Base-by-base conservation (phyloP, 768 basidiomycete species). In the Hydnomerulius pinastri region DNA sequence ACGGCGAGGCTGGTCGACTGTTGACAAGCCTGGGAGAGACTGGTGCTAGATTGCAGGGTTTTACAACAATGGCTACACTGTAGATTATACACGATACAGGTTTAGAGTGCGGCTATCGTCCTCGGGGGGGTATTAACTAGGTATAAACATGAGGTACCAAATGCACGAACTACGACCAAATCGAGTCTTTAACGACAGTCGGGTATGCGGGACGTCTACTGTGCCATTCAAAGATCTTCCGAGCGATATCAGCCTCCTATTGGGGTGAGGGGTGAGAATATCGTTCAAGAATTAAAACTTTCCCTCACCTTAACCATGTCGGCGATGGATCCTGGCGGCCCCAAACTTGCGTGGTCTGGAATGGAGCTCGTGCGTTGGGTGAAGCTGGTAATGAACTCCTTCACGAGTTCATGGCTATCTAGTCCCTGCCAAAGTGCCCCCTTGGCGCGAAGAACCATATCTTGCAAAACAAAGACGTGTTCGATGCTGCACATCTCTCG, bases 401-500 rank as follows among this genome's bases (percentile, higher is more conserved):
- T 29, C 21, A 36, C 23, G 43, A 44, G 17, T n/a, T 30, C 20
- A 23, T 46, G 13, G 30, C 44, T 47, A 29, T 44, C 40, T 15
- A 53, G 39, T 3, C 50, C 50, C n/a, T 62, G 59, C 64, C 65
- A 66, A 21, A 61, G 59, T 6, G 38, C 43, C 9, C 49, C 49
- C n/a, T 62, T 62, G 1, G 64, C 62, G 18, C 51, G 54, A 10
- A 51, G 6, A 17, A 68, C 21, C 43, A 70, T 44, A 12, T 50
- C 46, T 27, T 56, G 58, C 10, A 66, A 30, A 4, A 58, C 60
- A n/a, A 58, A 52, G 20, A 70, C 48, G 36, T 70, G 65, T 32
- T 70, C 63, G n/a, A 62, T 48, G 15, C 63, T 55, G 33, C 35
- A 51, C 42, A 62, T 60, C n/a, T 61, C 56, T 40, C 54, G 51